Evolutionary conservation across 495 filamentous ascomycete species (phyloP).

Genomic region (Penicillium psychrofluorescens): DNA sequence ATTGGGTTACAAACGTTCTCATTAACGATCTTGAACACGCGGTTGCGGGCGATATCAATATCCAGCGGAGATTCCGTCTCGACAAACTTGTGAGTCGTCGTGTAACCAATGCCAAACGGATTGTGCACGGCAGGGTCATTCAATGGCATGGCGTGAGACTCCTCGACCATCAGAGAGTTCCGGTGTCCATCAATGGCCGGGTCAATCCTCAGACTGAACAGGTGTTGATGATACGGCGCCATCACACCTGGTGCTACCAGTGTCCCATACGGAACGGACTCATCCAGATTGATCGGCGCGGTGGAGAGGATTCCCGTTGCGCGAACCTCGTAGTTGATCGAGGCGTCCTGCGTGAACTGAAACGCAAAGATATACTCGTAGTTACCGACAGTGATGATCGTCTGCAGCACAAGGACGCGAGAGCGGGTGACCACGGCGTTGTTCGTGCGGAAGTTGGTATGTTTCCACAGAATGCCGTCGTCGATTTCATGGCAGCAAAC

Average conservation of each 20-base stretch:
- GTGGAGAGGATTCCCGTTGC: conserved; percentile 87
- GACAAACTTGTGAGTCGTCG: conserved; percentile 45
- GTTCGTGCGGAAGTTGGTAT: conserved; percentile 59
- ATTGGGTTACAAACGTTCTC: conserved; percentile 56
- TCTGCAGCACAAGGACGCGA: conserved; percentile 57
- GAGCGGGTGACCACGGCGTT: conserved; percentile 49
- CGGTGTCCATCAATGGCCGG: conserved; percentile 67
- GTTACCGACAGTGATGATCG: conserved; percentile 73
- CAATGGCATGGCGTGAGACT: conserved; percentile 61
- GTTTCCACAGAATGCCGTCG: conserved; percentile 61
- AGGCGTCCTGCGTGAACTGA: conserved; percentile 75
- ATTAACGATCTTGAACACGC: conserved; percentile 80
- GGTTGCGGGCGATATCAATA: conserved; percentile 51
- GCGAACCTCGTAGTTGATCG: conserved; percentile 69
- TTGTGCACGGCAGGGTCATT: conserved; percentile 49
- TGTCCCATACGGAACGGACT: conserved; percentile 63
- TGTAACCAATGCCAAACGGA: conserved; percentile 72
- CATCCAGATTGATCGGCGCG: conserved; percentile 37
- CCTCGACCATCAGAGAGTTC: conserved; percentile 63
- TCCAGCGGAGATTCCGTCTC: conserved; percentile 54
- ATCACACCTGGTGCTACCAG: conserved; percentile 79
- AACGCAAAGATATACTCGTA: conserved; percentile 86
- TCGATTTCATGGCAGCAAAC: conserved; percentile 64
- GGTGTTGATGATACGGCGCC: conserved; percentile 75
- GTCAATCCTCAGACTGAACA: conserved; percentile 83